Evolutionary conservation across 805 yeast genomes (phyloP).

Genomic region (Saccharomycopsis vini): DNA sequence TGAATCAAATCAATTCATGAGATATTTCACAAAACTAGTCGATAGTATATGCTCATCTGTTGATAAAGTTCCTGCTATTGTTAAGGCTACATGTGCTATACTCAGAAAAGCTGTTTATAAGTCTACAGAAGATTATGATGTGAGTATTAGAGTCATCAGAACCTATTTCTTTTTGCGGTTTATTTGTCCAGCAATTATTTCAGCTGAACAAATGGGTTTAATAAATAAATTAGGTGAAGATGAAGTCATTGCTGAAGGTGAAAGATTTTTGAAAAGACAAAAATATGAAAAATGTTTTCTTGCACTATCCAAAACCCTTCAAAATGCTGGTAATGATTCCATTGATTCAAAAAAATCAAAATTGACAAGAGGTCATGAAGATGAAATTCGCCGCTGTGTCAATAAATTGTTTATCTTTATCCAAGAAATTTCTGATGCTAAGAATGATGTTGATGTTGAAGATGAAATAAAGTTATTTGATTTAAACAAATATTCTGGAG

Average conservation of each 20-base stretch:
- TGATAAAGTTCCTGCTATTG: conserved; percentile 56
- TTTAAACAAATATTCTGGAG: too few relatives aligned
- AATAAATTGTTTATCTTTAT: conserved; percentile 32
- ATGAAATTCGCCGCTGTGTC: conserved; percentile 40
- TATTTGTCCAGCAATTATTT: conserved; percentile 81
- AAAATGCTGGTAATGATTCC: conserved; percentile 79
- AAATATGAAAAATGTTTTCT: conserved; percentile 37
- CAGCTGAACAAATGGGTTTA: conserved; percentile 57
- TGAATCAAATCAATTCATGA: conserved; percentile 42
- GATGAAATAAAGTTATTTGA: too few relatives aligned
- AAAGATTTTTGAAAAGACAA: conserved; percentile 31
- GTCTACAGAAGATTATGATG: not conserved
- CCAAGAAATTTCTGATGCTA: too few relatives aligned
- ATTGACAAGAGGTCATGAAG: conserved; percentile 33
- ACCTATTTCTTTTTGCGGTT: conserved; percentile 76
- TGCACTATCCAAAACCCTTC: conserved; percentile 73
- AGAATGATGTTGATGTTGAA: too few relatives aligned
- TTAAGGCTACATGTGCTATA: conserved; percentile 64
- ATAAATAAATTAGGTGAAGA: conserved; percentile 29
- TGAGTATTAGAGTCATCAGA: conserved; percentile 57
- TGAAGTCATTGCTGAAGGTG: conserved; percentile 21
- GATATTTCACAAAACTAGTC: conserved; percentile 46
- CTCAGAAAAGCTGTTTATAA: conserved; percentile 43
- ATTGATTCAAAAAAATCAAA: conserved; percentile 58
- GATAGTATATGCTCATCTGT: conserved; percentile 49